These are phyloP conservation scores for Solanum peruvianum DNA, from an alignment of 257 asterid genomes.

Conservation along the genomic window DNA sequence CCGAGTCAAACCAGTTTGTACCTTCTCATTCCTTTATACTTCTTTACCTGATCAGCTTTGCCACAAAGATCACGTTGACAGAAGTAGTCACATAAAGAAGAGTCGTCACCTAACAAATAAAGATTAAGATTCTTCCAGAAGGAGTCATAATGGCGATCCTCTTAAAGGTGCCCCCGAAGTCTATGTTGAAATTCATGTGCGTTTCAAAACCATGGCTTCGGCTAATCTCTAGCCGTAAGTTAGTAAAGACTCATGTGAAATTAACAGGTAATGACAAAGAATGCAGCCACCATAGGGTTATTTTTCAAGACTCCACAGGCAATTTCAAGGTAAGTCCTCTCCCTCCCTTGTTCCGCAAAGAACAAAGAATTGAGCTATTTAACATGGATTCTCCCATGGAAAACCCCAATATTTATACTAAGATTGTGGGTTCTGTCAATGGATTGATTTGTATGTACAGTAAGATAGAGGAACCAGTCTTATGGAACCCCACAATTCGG, in stretches of 20 bases:
- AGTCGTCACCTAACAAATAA: background rate
- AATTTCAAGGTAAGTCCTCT: background rate
- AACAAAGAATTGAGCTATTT: background rate
- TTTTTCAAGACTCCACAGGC: background rate
- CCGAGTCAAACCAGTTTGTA: background rate
- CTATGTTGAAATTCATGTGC: background rate
- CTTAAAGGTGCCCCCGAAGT: background rate
- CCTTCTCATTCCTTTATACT: background rate
- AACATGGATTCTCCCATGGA: background rate
- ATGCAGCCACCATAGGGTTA: background rate
- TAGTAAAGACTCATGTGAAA: background rate
- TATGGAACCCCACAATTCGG: background rate
- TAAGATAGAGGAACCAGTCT: background rate
- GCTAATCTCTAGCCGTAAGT: background rate
- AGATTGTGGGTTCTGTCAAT: background rate
- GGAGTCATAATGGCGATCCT: background rate
- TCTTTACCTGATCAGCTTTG: background rate
- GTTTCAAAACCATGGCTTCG: background rate
- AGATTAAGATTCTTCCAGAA: background rate
- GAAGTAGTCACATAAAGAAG: background rate
- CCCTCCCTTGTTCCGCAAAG: background rate
- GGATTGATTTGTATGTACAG: background rate
- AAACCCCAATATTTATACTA: background rate
- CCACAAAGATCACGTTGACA: background rate
- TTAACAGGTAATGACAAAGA: background rate